These are phyloP conservation scores for Solanum lycopersicoides DNA, from an alignment of 257 asterid genomes.

Conservation along the genomic window DNA sequence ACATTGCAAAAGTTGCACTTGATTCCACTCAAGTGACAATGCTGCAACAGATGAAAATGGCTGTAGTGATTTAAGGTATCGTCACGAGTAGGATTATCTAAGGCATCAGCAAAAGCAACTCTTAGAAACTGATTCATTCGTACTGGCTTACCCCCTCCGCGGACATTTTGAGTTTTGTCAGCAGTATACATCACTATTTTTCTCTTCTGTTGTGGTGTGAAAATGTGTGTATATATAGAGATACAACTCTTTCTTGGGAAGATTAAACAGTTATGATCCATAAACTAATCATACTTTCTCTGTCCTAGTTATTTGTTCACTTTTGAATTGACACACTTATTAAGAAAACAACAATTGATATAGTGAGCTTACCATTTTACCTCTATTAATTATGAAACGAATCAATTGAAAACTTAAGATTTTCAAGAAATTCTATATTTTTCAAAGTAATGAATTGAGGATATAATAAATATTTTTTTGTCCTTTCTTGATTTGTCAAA, in stretches of 20 bases:
- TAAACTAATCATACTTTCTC: too few species aligned
- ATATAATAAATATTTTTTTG: too few species aligned
- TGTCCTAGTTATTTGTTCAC: too few species aligned
- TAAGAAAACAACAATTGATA: too few species aligned
- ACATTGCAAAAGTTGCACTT: background rate
- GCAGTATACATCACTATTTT: background rate
- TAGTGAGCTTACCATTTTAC: too few species aligned
- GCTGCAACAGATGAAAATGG: background rate
- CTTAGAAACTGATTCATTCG: background rate
- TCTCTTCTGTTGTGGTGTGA: background rate
- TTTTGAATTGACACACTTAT: too few species aligned
- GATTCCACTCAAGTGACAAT: background rate
- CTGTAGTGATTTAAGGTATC: background rate
- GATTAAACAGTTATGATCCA: background rate
- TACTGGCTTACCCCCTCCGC: background rate
- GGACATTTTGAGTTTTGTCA: background rate
- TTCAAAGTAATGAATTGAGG: too few species aligned
- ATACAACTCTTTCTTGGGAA: background rate
- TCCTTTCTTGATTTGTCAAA: too few species aligned
- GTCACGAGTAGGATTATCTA: background rate
- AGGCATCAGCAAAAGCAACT: background rate
- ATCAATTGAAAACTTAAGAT: too few species aligned
- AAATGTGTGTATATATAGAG: background rate
- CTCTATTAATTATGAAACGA: too few species aligned
- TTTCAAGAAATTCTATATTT: too few species aligned